Evolutionary conservation across 371 early-diverging fungal genomes (phyloP).

Genomic region (Apophysomyces ossiformis): DNA sequence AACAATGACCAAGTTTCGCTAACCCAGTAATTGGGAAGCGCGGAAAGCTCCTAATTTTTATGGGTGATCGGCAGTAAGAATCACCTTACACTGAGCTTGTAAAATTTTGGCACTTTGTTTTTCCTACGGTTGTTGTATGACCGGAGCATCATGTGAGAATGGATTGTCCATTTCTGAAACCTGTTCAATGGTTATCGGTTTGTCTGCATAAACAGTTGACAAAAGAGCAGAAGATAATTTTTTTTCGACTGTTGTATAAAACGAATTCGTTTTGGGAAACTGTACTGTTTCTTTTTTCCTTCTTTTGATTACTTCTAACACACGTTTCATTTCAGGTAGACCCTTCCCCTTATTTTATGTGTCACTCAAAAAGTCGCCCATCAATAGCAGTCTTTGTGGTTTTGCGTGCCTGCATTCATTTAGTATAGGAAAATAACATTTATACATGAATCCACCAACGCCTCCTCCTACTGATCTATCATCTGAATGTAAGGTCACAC

Average conservation of each 20-base stretch:
- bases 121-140: too few relatives aligned
- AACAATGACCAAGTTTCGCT: neutral
- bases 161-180: neutral
- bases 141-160: neutral
- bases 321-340: slow-evolving; percentile 9
- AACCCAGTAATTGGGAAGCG: slow-evolving; percentile 1
- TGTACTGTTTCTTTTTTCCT: neutral
- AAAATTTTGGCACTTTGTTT: too few relatives aligned
- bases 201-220: neutral
- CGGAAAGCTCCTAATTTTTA: neutral
- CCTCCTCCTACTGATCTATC: slow-evolving; percentile 3
- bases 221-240: too few relatives aligned
- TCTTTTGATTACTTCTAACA: slow-evolving; percentile 5
- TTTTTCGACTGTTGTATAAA: neutral
- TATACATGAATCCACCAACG: slow-evolving; percentile 5
- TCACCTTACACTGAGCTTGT: neutral
- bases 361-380: neutral
- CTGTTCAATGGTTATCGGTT: neutral
- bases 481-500: slow-evolving; percentile 7
- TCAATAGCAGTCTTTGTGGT: neutral
- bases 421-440: neutral
- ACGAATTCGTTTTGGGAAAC: neutral
- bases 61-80: slow-evolving; percentile 5
- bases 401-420: slow-evolving; percentile 5
- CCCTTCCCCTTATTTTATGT: slow-evolving; percentile 6